phyloP scores from a whole-genome alignment of 257 asterid species.

The Gentiana dahurica region DNA sequence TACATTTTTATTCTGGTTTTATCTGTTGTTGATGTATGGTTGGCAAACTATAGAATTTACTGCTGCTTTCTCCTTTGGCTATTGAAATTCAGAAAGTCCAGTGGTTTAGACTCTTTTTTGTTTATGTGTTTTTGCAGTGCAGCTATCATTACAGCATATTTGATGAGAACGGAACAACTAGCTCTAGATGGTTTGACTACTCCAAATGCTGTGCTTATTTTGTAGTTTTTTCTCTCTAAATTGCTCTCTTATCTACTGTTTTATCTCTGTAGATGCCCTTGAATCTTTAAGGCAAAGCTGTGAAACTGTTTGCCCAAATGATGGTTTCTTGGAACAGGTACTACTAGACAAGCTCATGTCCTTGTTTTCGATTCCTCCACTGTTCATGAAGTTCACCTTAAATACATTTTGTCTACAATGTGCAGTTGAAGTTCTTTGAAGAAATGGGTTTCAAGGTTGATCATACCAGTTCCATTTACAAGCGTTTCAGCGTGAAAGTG shows the following conservation, averaged over 20 bases:
- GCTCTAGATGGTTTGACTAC: slow-evolving; percentile 62
- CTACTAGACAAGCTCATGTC: slow-evolving; percentile 10
- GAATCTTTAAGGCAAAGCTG: slow-evolving; percentile 74
- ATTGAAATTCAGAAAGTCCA: slow-evolving; percentile 13
- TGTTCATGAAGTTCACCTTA: slow-evolving; percentile 5
- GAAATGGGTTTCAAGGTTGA: slow-evolving; percentile 88
- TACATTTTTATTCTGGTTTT: no score
- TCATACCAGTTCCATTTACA: slow-evolving; percentile 65
- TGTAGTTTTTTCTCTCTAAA: neutral
- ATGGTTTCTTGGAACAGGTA: slow-evolving; percentile 97
- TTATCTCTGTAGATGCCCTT: slow-evolving; percentile 56
- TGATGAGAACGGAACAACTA: slow-evolving; percentile 90
- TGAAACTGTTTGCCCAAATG: slow-evolving; percentile 77
- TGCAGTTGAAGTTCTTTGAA: slow-evolving; percentile 90
- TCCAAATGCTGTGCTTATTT: slow-evolving; percentile 4
- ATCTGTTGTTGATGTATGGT: no score
- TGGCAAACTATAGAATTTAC: neutral
- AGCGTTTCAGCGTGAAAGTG: slow-evolving; percentile 71
- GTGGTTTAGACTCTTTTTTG: slow-evolving; percentile 50
- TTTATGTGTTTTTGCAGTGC: slow-evolving; percentile 58
- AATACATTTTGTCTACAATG: slow-evolving; percentile 1
- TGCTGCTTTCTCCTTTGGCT: neutral
- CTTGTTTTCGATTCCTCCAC: slow-evolving; percentile 8
- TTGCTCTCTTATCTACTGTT: slow-evolving; percentile 2
- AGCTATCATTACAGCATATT: slow-evolving; percentile 76